Evolutionary conservation across 2,329 filamentous ascomycete species (phyloP), one percentile per base, ranked within the genome.

Genomic region (Aspergillus floridensis): DNA sequence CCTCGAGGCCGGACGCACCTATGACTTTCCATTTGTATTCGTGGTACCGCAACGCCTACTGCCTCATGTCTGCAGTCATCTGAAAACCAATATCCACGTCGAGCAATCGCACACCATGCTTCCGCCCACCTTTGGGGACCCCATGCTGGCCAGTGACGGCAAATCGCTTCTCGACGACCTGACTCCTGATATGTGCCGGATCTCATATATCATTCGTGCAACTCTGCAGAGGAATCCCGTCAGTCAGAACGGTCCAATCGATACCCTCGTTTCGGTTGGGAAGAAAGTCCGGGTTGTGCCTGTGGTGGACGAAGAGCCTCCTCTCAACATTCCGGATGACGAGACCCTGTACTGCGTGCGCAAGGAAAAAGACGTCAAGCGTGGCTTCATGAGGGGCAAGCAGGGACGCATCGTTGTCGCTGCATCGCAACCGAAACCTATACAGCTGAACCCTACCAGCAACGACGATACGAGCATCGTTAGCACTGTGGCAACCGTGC

Each of bases 1-100:
- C 4, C 74, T 86, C 2, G 77, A 82, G 65, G 79, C 82, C n/a
- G 82, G 81, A 12, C 77, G 76, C 61, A 78, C 75, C 11, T 88
- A 88, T 71, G 78, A 72, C 8, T 85, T 88, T 59, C 83, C 84
- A 1, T 89, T 89, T 69, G 81, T 80, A 26, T 89, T 89, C 67
- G 84, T 85, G 57, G 79, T 89, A 1, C 87, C 87, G 0, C 77
- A 82, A 35, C 81, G 81, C 19, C 74, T 89, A 4, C 80, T 89
- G 0, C 85, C 85, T 5, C 81, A 81, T 61, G 74, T 83, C 49
- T 89, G 87, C 73, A 76, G 75, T 19, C 86, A 89, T 72, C 66
- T 70, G 44, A 77, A 80, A 19, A 76, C 76, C 24, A 82, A 82
- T 60, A 74, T 78, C 26, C 78, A 82, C 41, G 76, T 88, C 56